Evolutionary conservation across 805 yeast species (phyloP).

Genomic region (Pichia gijzeniarum): DNA sequence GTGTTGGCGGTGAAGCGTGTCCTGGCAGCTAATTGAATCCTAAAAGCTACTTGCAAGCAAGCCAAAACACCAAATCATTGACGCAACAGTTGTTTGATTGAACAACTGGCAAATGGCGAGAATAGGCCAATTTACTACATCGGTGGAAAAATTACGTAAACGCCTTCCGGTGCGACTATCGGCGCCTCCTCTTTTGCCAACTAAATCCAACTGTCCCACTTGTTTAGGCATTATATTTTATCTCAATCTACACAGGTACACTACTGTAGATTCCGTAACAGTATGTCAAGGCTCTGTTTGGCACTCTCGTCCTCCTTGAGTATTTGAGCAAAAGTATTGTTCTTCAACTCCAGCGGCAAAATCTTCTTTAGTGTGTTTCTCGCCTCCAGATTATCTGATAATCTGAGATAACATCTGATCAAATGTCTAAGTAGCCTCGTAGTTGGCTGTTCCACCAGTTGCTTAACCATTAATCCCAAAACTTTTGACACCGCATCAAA

Average conservation of each 20-base stretch:
- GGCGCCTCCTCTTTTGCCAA: too few species aligned
- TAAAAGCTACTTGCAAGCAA: neutral
- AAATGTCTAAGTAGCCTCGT: conserved; percentile 88
- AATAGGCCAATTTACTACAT: too few species aligned
- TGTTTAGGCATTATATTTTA: too few species aligned
- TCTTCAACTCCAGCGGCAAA: conserved; percentile 81
- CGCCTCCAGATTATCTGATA: conserved; percentile 87
- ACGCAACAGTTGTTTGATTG: too few species aligned
- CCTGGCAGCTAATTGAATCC: neutral
- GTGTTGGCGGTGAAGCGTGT: too few species aligned
- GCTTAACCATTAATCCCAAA: conserved; percentile 78
- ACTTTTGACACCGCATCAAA: conserved; percentile 92
- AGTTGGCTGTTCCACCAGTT: conserved; percentile 67
- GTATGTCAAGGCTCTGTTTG: conserved; percentile 77
- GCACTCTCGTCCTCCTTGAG: conserved; percentile 85
- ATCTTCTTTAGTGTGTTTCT: conserved; percentile 77
- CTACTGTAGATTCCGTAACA: conserved; percentile 48
- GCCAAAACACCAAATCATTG: too few species aligned
- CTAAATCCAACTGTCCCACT: too few species aligned
- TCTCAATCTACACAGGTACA: neutral
- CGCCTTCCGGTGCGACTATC: too few species aligned
- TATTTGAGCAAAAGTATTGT: conserved; percentile 73
- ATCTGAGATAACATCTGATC: conserved; percentile 84
- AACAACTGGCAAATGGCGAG: too few species aligned
- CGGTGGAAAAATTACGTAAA: too few species aligned